Conservation (phyloP, 768 basidiomycete genomes). For the Candolleomyces eurysporus region DNA sequence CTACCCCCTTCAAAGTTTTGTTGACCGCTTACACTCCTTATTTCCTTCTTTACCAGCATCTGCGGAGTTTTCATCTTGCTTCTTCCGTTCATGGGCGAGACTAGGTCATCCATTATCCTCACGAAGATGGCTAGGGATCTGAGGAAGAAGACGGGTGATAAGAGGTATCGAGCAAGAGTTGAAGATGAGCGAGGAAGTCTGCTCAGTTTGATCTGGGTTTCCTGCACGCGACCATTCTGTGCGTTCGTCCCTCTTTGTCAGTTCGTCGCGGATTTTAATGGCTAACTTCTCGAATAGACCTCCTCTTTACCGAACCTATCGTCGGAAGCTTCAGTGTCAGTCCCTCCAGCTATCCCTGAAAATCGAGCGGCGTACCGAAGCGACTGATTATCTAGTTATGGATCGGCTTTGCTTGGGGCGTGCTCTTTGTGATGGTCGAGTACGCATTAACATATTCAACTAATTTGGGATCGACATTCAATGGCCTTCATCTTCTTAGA, state of each 20-base stretch:
- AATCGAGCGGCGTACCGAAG: background rate
- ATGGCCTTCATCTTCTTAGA: constrained; percentile 26
- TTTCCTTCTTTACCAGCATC: constrained; percentile 34
- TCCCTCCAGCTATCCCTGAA: constrained; percentile 27
- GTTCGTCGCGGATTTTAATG: background rate
- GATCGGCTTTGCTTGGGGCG: constrained; percentile 76
- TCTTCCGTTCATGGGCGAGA: constrained; percentile 66
- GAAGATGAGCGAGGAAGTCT: constrained; percentile 63
- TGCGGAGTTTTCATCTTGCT: constrained; percentile 48
- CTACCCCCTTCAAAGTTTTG: too few relatives aligned
- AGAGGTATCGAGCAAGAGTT: constrained; percentile 56
- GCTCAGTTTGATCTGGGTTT: constrained; percentile 60
- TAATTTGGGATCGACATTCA: background rate
- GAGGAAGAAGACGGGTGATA: constrained; percentile 64
- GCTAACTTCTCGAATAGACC: constrained; percentile 33
- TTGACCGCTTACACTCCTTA: background rate
- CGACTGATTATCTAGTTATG: constrained; percentile 45
- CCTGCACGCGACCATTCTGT: constrained; percentile 73
- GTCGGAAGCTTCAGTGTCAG: constrained; percentile 72
- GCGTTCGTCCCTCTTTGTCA: constrained; percentile 23
- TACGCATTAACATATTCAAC: constrained; percentile 22
- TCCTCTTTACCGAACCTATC: constrained; percentile 71
- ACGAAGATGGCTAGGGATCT: constrained; percentile 58
- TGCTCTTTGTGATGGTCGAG: constrained; percentile 67
- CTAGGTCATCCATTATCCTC: constrained; percentile 69